Evolutionary conservation across 345 rosid species (phyloP), one percentile per base, ranked within the genome.

Genomic region (Corchorus olitorius): DNA sequence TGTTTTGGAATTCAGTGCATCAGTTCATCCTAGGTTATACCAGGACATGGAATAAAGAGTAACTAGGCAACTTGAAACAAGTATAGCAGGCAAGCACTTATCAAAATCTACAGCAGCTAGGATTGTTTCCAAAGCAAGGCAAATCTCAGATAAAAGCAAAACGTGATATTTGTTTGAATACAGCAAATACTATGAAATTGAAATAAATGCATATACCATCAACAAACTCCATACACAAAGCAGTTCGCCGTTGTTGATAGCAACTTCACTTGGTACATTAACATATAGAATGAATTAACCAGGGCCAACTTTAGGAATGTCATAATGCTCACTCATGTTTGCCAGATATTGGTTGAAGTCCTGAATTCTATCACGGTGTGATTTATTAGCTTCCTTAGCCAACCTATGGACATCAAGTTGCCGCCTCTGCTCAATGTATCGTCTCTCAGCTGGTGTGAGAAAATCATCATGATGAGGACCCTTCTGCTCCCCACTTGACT

Each of bases 271-370:
- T 20, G 35, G 12, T 13, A 67, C 35, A 13, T 5, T 3, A 45
- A 66, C 71, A 67, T 27, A 34, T 0, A 33, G 71, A 14, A 16
- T 6, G 17, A 65, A 76, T 87, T 81, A 91, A 75, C 99, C 96
- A 19, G 97, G 97, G 63, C 98, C 98, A 75, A 95, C 98, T 84
- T 91, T 93, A 17, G 94, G 98, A 81, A 93, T 91, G 83, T 91
- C 94, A 17, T 93, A 90, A 76, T 91, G 97, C 84, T 95, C 96
- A 15, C 94, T 95, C 93, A 95, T 89, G 83, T 90, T 95, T 8
- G 96, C 98, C 33, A 95, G 89, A 78, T 90, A 93, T 82, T 90
- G 96, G 77, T 89, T 93, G 83, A 89, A 94, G 65, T 89, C 94
- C 75, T 90, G 93, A 81, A 94, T 93, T 82, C 92, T 86, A 78